Evolutionary conservation across 495 filamentous ascomycete species (phyloP), one percentile per base, ranked within the genome.

Genomic region (Tirmania nivea): DNA sequence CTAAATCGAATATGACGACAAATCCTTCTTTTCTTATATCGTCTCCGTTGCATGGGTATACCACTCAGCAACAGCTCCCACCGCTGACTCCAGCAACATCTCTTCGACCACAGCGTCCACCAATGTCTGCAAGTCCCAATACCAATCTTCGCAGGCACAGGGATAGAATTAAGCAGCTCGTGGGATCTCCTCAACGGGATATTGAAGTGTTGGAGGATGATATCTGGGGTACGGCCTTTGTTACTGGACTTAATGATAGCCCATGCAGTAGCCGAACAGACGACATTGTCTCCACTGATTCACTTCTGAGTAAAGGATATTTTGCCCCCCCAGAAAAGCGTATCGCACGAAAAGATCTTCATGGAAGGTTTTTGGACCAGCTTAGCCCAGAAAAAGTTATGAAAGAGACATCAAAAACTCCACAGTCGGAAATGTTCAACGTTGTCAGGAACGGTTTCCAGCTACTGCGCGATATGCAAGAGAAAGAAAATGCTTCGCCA

Each of bases 61-160:
- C 75, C 48, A 64, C 70, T 36, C 74, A 73, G 47, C 74, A 80
- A 65, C 80, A 82, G 72, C 74, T 82, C 9, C 82, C 82, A 37
- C 86, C 84, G 3, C 73, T 95, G 48, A 96, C 90, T 0, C 90
- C 90, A 0, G 78, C 84, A 9, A 78, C 85, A 53, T 85, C 86
- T 59, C 80, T 97, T 21, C n/a, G 25, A 11, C 84, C 88, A 10
- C 72, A 77, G 1, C 83, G 81, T 62, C 81, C 86, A 25, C 86
- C 86, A 17, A 78, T 84, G 55, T 94, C 89, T 4, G 80, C 87
- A 12, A 95, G 89, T 10, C 90, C 90, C 0, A 92, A 87, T 65
- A 95, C 90, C 5, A 94, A 94, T 57, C 74, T 97, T n/a, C 80
- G 82, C 42, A 79, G 92, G 51, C 90, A 96, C 63, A 84, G 90